A percentile compares a stretch with the other conserved stretches of the same genome.
Evolutionary conservation across 75 land plant species (phyloP).

Genomic region (Pseudotsuga menziesii): DNA sequence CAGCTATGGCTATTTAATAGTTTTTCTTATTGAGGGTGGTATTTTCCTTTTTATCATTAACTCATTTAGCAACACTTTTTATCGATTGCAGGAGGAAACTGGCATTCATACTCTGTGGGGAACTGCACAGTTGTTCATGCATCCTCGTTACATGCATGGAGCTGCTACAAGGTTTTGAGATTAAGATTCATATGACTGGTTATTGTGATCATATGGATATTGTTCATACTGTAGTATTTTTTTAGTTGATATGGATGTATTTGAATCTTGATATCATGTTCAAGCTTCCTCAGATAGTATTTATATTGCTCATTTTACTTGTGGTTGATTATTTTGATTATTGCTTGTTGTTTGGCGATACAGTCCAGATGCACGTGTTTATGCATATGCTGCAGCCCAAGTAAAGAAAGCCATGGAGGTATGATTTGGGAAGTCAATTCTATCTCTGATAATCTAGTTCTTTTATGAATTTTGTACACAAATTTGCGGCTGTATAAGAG

Average conservation of each 20-base stretch:
- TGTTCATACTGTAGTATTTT: neutral
- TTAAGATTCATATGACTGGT: neutral
- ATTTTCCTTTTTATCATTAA: neutral
- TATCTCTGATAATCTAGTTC: neutral
- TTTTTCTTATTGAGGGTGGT: neutral
- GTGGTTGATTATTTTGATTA: neutral
- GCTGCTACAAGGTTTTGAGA: constrained; percentile 78
- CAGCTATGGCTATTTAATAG: too few relatives aligned
- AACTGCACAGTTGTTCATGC: constrained; percentile 89
- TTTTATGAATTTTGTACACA: neutral
- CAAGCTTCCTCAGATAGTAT: neutral
- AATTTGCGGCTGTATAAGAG: neutral
- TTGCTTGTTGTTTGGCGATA: constrained; percentile 1
- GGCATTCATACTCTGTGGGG: constrained; percentile 88
- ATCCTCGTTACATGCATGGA: constrained; percentile 98
- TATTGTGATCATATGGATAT: neutral
- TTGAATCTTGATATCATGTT: neutral
- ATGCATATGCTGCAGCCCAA: constrained; percentile 96
- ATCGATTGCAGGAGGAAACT: constrained; percentile 47
- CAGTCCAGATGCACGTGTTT: constrained; percentile 84
- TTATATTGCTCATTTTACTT: constrained; percentile 8
- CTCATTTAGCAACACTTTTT: neutral
- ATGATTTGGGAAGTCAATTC: neutral
- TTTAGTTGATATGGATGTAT: neutral
- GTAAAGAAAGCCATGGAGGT: constrained; percentile 99